Percentiles rank a stretch among this genome's conserved stretches.
Conservation (phyloP, 495 filamentous ascomycete species). For the Penicillium pancosmium region DNA sequence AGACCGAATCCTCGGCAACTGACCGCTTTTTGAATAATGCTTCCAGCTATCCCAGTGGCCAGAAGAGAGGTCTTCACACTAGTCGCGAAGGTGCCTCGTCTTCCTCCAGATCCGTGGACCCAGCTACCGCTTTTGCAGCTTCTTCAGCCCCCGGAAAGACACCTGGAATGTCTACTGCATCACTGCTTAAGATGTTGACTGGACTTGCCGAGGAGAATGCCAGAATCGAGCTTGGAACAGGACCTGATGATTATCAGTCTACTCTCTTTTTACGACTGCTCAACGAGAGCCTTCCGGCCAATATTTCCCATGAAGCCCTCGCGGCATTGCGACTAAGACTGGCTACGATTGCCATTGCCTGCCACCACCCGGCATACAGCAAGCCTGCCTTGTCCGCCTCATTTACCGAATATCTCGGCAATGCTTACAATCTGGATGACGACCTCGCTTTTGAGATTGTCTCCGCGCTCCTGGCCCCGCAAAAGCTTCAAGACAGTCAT, state of each 20-base stretch:
- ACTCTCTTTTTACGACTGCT: slow-evolving; percentile 55
- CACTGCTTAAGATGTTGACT: slow-evolving; percentile 41
- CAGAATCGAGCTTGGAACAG: slow-evolving; percentile 40
- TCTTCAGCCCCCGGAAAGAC: slow-evolving; percentile 6
- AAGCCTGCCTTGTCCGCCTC: slow-evolving; percentile 32
- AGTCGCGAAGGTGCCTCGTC: slow-evolving; percentile 19
- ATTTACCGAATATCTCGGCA: slow-evolving; percentile 34
- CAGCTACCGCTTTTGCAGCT: slow-evolving; percentile 1
- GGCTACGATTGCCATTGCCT: slow-evolving; percentile 36
- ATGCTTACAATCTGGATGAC: slow-evolving; percentile 39
- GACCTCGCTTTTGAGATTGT: slow-evolving; percentile 39
- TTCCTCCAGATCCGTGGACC: neutral
- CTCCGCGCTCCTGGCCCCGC: slow-evolving; percentile 38
- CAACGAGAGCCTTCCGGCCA: slow-evolving; percentile 34
- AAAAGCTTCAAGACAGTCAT: slow-evolving; percentile 5
- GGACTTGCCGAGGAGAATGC: slow-evolving; percentile 33
- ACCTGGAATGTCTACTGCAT: slow-evolving; percentile 16
- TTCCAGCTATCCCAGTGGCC: slow-evolving; percentile 17
- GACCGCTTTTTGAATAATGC: slow-evolving; percentile 22
- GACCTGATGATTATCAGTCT: slow-evolving; percentile 42
- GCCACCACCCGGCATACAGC: slow-evolving; percentile 43
- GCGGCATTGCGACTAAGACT: slow-evolving; percentile 39
- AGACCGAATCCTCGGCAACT: slow-evolving; percentile 21
- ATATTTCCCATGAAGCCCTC: slow-evolving; percentile 31
- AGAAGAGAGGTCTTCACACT: slow-evolving; percentile 26